Base-by-base conservation (phyloP, 1,284 basidiomycete genomes). In the Erythrobasidium hasegawianum region DNA sequence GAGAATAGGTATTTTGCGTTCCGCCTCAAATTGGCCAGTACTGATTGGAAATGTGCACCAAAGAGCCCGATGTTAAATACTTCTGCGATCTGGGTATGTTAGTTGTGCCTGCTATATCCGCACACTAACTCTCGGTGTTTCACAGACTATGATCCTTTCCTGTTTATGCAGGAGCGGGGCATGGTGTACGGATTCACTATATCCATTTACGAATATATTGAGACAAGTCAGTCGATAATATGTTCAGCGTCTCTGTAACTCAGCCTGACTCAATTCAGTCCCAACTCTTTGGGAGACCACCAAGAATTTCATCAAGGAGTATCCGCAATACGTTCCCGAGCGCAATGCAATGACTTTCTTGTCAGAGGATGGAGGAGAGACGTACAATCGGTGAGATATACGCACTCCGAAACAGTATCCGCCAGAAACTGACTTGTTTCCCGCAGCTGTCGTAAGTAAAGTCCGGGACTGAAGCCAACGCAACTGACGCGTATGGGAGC, bases 271-370 rank as follows among this genome's bases (percentile, higher is more conserved):
- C n/a, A n/a, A n/a, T n/a, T n/a, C n/a, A n/a, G n/a, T 93, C 70
- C 83, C 84, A 2, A 87, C 87, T 0, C 79, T 92, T 1, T 92
- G 89, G 88, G 18, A 69, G 2, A 55, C 43, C 5, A 71, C 14
- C 16, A 67, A 75, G 86, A 86, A 89, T 60, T 93, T 92, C 75
- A 84, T 86, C 53, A 73, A 80, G 38, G 74, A 81, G 66, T 77
- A 91, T 75, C 87, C 88, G 0, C 79, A 89, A 69, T 84, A 86
- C 72, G 71, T 93, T 20, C 80, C 84, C 41, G 80, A 82, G 27
- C 81, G 88, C 69, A 91, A 91, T 74, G 81, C 86, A 4, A 83
- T 91, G 81, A 78, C 78, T 20, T 93, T 88, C 76, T 69, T 94
- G 57, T 86, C 85, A n/a, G 83, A 90, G 71, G 81, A 92, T 73